Percentiles rank a stretch among this genome's conserved stretches.
Conservation (phyloP, 2,329 filamentous ascomycete genomes). For the Dactylellina sp. region DNA sequence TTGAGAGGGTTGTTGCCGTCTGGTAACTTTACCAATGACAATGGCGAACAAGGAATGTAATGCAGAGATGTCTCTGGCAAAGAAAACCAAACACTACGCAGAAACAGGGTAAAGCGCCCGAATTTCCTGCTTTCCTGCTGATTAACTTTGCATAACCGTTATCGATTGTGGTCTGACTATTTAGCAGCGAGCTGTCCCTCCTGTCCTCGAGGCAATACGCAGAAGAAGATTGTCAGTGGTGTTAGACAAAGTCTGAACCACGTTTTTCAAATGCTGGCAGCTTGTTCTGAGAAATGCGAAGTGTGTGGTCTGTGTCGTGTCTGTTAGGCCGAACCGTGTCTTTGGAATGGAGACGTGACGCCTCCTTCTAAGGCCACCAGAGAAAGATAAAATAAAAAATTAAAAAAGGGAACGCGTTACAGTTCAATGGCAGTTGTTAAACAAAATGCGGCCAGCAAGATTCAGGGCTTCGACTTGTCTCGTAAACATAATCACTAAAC, state of each 20-base stretch:
- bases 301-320: constrained; percentile 15
- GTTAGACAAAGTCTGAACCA: constrained; percentile 55
- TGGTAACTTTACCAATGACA: constrained; percentile 35
- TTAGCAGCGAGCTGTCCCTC: background rate
- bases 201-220: constrained; percentile 41
- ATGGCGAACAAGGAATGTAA: constrained; percentile 42
- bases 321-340: constrained; percentile 26
- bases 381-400: constrained; percentile 27
- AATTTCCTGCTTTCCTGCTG: constrained; percentile 29
- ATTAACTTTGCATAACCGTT: constrained; percentile 29
- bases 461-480: constrained; percentile 16
- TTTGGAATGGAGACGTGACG: constrained; percentile 52
- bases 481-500: constrained; percentile 12
- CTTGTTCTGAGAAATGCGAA: constrained; percentile 40
- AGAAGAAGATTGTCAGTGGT: constrained; percentile 45
- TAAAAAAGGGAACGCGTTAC: constrained; percentile 51
- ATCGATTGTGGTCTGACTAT: constrained; percentile 16
- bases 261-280: constrained; percentile 52
- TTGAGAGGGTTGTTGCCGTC: constrained; percentile 41
- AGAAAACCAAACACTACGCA: background rate
- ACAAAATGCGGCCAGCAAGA: constrained; percentile 37
- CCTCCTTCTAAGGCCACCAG: constrained; percentile 17
- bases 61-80: constrained; percentile 40
- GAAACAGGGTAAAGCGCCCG: constrained; percentile 21
- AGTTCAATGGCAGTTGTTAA: constrained; percentile 27